Evolutionary conservation across 768 basidiomycete species (phyloP).

Genomic region (Lepiota subincarnata): DNA sequence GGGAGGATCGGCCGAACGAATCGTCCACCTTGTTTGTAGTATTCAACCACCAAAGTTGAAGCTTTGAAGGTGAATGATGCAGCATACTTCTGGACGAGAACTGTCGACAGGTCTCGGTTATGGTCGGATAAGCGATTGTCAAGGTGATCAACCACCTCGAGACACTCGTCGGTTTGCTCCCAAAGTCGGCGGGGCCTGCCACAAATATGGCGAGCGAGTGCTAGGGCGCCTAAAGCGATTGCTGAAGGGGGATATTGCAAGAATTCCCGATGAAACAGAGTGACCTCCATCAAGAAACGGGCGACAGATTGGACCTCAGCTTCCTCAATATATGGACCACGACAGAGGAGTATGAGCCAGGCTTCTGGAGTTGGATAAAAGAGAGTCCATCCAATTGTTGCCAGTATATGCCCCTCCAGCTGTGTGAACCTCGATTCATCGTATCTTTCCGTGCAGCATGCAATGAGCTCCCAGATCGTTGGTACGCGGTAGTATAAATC

Average conservation of each 20-base stretch:
- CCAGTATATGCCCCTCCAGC: conserved; percentile 96
- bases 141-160: conserved; percentile 79
- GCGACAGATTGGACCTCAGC: conserved; percentile 90
- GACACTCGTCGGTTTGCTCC: conserved; percentile 79
- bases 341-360: conserved; percentile 84
- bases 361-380: conserved; percentile 97
- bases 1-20: conserved; percentile 48
- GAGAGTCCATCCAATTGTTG: conserved; percentile 94
- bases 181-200: conserved; percentile 69
- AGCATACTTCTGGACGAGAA: conserved; percentile 93
- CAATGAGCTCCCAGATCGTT: conserved; percentile 85
- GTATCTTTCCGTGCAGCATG: conserved; percentile 93
- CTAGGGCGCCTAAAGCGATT: conserved; percentile 81
- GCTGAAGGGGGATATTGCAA: conserved; percentile 78
- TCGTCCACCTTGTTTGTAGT: conserved; percentile 83
- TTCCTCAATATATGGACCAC: conserved; percentile 72
- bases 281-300: conserved; percentile 97
- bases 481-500: conserved; percentile 97
- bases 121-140: conserved; percentile 82
- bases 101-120: conserved; percentile 88
- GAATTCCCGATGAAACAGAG: conserved; percentile 97
- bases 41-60: conserved; percentile 86
- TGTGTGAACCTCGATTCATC: conserved; percentile 96
- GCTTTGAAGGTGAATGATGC: conserved; percentile 94
- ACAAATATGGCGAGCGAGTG: conserved; percentile 83